A percentile compares a stretch with the other conserved stretches of the same genome.
phyloP scores from a whole-genome alignment of 306 rosid species.

The Cucumis hystrix region DNA sequence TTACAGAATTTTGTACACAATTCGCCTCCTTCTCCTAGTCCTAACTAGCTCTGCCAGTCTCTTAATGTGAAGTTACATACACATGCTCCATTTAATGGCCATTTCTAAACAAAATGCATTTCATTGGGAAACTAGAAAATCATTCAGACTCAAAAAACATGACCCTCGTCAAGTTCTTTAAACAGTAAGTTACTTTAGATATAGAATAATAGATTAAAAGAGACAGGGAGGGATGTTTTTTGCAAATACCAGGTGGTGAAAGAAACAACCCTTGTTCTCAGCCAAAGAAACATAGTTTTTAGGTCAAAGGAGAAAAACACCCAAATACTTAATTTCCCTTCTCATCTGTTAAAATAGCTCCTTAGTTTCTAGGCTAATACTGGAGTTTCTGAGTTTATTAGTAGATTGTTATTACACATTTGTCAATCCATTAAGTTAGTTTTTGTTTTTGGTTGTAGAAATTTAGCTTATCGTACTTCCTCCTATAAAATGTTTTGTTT shows the following conservation, averaged over 20 bases:
- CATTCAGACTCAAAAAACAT: neutral
- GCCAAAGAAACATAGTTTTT: neutral
- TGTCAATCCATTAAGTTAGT: neutral
- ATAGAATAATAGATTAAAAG: neutral
- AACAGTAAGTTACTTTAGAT: neutral
- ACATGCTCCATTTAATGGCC: neutral
- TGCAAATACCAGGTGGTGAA: neutral
- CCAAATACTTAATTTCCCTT: neutral
- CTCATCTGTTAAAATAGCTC: neutral
- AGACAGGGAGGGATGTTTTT: neutral
- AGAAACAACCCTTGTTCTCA: neutral
- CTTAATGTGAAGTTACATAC: neutral
- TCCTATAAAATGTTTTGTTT: no score
- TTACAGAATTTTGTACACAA: neutral
- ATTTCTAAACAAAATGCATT: neutral
- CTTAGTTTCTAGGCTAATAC: neutral
- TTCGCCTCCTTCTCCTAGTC: neutral
- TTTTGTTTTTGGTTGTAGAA: neutral
- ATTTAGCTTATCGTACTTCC: no score
- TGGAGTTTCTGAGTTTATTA: neutral
- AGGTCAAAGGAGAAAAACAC: neutral
- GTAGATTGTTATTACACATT: neutral
- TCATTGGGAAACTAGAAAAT: neutral
- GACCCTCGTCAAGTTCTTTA: neutral
- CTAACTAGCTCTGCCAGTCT: neutral